Base-by-base conservation (phyloP, 768 basidiomycete genomes). In the Termitomyces eurrhizus region DNA sequence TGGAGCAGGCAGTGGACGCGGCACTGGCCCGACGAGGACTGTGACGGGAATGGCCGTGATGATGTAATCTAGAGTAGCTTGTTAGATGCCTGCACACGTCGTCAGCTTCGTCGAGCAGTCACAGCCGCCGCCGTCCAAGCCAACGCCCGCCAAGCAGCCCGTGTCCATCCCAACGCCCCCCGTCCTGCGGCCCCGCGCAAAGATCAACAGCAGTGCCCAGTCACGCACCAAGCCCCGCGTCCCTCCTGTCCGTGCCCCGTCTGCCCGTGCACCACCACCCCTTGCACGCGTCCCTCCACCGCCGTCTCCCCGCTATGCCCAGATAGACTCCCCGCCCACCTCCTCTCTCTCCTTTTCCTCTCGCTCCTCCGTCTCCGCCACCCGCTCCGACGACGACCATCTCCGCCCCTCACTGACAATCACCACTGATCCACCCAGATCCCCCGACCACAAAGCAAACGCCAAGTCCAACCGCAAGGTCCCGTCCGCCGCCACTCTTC, bases 381-480 rank as follows among this genome's bases (percentile, higher is more conserved):
- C 78, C 75, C 61, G 69, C 70, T 39, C 39, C 14, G 41, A 42
- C 63, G 42, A 67, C 39, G 66, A 65, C 16, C 70, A 62, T 0
- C 35, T 35, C 35, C 29, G 29, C 29, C 29, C 35, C 35, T 35
- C 41, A 76, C 46, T 66, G 66, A 14, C 76, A 72, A 29, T 29
- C 29, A 2, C 2, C 29, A 29, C 29, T 29, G 29, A 29, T 29
- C 29, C 29, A 2, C 29, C 36, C 62, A 69, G 14, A 72, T 78
- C 35, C 80, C 84, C 56, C 80, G 76, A 87, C 68, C 80, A 83
- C 58, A 83, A 78, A 68, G 87, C 85, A 1, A 84, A 85, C 65
- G 92, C 92, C 12, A 93, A 92, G 76, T 88, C 90, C n/a, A 87
- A 88, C 71, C 85, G 92, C 60, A 94, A 94, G 86, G 92, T 92